phyloP scores from a whole-genome alignment of 1,284 basidiomycete species.

The Phenoliferia sp. region DNA sequence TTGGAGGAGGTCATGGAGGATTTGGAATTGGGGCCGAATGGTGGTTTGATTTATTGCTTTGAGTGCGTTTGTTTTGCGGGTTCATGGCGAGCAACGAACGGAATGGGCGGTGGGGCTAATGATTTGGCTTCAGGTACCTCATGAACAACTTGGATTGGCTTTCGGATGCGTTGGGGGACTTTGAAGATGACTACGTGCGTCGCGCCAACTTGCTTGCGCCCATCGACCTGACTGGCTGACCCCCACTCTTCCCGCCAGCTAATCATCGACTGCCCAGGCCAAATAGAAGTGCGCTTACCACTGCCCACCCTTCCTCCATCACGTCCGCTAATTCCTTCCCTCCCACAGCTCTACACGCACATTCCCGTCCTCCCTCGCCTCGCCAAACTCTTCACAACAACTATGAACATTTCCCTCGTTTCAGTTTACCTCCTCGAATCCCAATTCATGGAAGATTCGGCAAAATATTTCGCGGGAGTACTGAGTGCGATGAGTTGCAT shows the following conservation, averaged over 20 bases:
- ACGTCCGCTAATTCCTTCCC: background rate
- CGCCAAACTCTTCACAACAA: conserved; percentile 56
- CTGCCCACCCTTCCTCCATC: background rate
- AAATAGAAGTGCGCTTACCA: conserved; percentile 62
- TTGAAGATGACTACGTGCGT: conserved; percentile 82
- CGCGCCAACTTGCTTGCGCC: background rate
- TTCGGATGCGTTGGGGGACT: conserved; percentile 92
- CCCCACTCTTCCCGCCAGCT: conserved; percentile 45
- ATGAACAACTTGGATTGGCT: conserved; percentile 98
- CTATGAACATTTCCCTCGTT: conserved; percentile 69
- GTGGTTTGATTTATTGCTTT: conserved; percentile 96
- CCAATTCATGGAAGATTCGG: conserved; percentile 97
- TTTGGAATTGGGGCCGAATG: conserved; percentile 92
- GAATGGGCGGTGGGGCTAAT: conserved; percentile 3
- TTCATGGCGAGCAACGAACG: background rate
- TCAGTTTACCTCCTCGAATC: conserved; percentile 91
- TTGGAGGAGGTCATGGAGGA: conserved; percentile 96
- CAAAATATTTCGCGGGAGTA: conserved; percentile 99
- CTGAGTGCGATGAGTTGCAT: conserved; percentile 97
- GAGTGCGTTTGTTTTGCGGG: conserved; percentile 68
- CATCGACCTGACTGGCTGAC: background rate
- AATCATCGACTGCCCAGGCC: conserved; percentile 96
- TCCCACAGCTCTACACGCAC: conserved; percentile 75
- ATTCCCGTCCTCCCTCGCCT: conserved; percentile 91
- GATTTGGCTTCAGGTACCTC: conserved; percentile 66